A percentile compares a stretch with the other conserved stretches of the same genome.
These are phyloP conservation scores for Dillenia suffruticosa DNA, from an alignment of 164 flowering plant species.

Conservation along the genomic window DNA sequence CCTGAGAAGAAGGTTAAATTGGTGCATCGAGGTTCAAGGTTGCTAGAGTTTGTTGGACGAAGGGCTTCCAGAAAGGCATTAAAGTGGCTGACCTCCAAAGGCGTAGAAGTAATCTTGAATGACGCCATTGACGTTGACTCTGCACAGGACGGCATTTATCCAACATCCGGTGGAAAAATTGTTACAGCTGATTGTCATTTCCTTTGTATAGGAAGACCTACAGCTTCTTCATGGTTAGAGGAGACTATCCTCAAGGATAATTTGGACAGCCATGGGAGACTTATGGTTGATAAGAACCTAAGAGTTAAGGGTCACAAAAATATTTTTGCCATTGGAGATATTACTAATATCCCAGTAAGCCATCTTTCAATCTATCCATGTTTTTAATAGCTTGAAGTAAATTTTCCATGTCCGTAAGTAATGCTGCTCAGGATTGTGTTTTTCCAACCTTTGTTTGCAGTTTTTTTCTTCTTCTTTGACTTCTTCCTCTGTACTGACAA, in stretches of 20 bases:
- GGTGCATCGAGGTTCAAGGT: constrained; percentile 64
- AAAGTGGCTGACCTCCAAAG: constrained; percentile 64
- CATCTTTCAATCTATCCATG: background rate
- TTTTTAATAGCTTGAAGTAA: background rate
- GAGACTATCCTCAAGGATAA: constrained; percentile 41
- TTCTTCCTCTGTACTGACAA: background rate
- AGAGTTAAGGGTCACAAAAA: constrained; percentile 63
- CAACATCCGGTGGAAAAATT: constrained; percentile 49
- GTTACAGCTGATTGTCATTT: constrained; percentile 69
- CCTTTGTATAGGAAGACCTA: constrained; percentile 56
- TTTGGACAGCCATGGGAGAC: constrained; percentile 52
- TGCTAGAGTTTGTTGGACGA: constrained; percentile 67
- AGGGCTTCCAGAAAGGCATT: constrained; percentile 65
- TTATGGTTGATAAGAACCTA: constrained; percentile 64
- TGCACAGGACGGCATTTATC: constrained; percentile 26
- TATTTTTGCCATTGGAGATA: constrained; percentile 78
- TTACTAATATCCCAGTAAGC: constrained; percentile 69
- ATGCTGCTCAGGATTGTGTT: background rate
- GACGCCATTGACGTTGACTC: constrained; percentile 40
- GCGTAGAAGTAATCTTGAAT: constrained; percentile 59
- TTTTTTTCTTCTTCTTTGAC: too few species aligned
- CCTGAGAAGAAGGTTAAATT: constrained; percentile 67
- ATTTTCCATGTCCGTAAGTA: background rate
- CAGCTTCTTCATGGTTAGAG: constrained; percentile 58
- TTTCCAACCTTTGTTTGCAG: background rate